phyloP scores from a whole-genome alignment of 495 filamentous ascomycete species.

The Rhypophila decipiens region DNA sequence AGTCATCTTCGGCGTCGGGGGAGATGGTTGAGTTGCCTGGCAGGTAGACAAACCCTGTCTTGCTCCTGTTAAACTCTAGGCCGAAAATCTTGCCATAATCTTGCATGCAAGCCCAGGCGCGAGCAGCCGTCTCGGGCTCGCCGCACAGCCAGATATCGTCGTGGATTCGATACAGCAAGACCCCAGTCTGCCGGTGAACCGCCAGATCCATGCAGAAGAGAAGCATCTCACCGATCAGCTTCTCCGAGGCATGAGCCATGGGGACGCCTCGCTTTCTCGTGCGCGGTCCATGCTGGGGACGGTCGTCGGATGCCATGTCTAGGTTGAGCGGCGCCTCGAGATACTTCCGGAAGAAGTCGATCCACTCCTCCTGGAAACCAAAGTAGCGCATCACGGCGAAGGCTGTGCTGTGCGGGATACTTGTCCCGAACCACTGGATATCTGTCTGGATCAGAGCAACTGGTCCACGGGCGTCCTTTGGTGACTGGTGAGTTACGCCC shows the following conservation, averaged over 20 bases:
- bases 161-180: slow-evolving; percentile 57
- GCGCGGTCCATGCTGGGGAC: slow-evolving; percentile 23
- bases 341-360: slow-evolving; percentile 57
- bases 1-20: slow-evolving; percentile 14
- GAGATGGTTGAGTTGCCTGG: slow-evolving; percentile 6
- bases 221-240: slow-evolving; percentile 55
- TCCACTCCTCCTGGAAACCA: slow-evolving; percentile 52
- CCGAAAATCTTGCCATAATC: slow-evolving; percentile 51
- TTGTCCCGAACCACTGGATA: slow-evolving; percentile 57
- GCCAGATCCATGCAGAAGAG: slow-evolving; percentile 63
- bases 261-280: slow-evolving; percentile 53
- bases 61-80: slow-evolving; percentile 53
- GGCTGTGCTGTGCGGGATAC: slow-evolving; percentile 55
- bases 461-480: slow-evolving; percentile 29
- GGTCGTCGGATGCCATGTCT: slow-evolving; percentile 40
- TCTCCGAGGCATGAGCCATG: slow-evolving; percentile 55
- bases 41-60: slow-evolving; percentile 54
- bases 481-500: slow-evolving; percentile 16
- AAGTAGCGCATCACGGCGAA: slow-evolving; percentile 54
- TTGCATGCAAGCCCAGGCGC: slow-evolving; percentile 55
- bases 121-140: slow-evolving; percentile 44
- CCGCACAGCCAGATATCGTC: slow-evolving; percentile 69
- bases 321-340: slow-evolving; percentile 57
- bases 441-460: slow-evolving; percentile 60
- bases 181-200: slow-evolving; percentile 53